A percentile compares a stretch with the other conserved stretches of the same genome.
Conservation (phyloP, 2,329 filamentous ascomycete species). For the Trichophaea hybrida region DNA sequence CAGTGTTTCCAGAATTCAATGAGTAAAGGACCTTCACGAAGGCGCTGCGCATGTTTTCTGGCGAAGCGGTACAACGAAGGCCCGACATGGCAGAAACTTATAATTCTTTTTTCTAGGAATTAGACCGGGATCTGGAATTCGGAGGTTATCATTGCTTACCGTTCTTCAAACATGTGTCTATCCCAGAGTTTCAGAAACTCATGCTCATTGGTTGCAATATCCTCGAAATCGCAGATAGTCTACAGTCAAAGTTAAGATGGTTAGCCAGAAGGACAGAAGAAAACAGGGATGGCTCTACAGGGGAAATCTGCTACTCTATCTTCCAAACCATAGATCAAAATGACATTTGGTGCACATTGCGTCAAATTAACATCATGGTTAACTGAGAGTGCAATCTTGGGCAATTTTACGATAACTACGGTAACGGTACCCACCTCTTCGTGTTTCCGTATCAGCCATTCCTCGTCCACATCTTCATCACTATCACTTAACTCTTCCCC, state of each 20-base stretch:
- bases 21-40: constrained; percentile 11
- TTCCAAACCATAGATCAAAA: too few species aligned
- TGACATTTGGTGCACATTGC: too few species aligned
- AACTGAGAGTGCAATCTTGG: too few species aligned
- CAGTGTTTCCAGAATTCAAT: constrained; percentile 23
- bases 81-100: constrained; percentile 16
- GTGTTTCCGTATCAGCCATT: constrained; percentile 22
- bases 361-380: too few species aligned
- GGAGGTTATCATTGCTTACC: constrained; percentile 10
- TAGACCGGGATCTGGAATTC: not conserved
- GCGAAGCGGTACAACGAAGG: constrained; percentile 19
- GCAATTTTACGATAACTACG: not conserved
- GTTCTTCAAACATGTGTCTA: constrained; percentile 20
- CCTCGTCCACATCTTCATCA: constrained; percentile 23
- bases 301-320: too few species aligned
- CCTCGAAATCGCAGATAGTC: constrained; percentile 23
- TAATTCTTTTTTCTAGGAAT: constrained; percentile 8
- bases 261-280: not conserved
- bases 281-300: not conserved
- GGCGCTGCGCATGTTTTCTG: constrained; percentile 8
- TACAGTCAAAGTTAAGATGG: not conserved
- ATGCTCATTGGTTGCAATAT: constrained; percentile 19
- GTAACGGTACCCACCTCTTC: constrained; percentile 17
- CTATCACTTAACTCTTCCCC: constrained; percentile 23
- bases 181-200: constrained; percentile 23